Conservation (phyloP, 2,329 filamentous ascomycete genomes). For the Lizonia empirigonia region DNA sequence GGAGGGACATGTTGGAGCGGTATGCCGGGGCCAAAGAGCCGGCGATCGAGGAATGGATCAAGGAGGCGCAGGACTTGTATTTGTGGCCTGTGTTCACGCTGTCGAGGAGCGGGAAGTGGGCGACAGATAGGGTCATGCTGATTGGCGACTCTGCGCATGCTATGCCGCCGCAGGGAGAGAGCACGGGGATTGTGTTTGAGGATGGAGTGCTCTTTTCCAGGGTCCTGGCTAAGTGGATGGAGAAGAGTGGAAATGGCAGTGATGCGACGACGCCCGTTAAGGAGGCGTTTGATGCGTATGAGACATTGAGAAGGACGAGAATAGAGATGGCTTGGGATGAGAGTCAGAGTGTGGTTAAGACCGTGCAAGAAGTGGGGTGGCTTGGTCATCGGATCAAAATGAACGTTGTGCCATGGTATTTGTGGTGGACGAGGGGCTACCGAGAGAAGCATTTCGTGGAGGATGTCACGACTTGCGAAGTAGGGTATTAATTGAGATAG, state of each 20-base stretch:
- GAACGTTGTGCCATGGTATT: constrained; percentile 54
- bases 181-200: constrained; percentile 59
- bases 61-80: constrained; percentile 51
- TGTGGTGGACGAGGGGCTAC: constrained; percentile 52
- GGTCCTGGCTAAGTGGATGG: constrained; percentile 51
- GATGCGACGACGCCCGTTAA: constrained; percentile 44
- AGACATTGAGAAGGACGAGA: constrained; percentile 51
- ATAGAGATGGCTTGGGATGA: constrained; percentile 56
- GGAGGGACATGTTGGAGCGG: constrained; percentile 49
- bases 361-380: constrained; percentile 54
- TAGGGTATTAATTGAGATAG: constrained; percentile 8
- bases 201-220: constrained; percentile 57
- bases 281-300: constrained; percentile 56
- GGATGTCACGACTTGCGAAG: constrained; percentile 51
- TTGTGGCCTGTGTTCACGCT: constrained; percentile 56
- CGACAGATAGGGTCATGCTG: constrained; percentile 52
- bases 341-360: constrained; percentile 53
- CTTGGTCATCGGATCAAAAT: constrained; percentile 54
- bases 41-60: constrained; percentile 48
- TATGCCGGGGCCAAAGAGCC: constrained; percentile 49
- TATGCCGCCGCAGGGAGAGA: constrained; percentile 60
- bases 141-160: constrained; percentile 56
- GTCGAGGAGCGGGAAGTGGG: constrained; percentile 52
- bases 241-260: constrained; percentile 35
- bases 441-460: constrained; percentile 54